Evolutionary conservation across 768 basidiomycete species (phyloP), one percentile per base, ranked within the genome.

Genomic region (Tulasnella calospora): DNA sequence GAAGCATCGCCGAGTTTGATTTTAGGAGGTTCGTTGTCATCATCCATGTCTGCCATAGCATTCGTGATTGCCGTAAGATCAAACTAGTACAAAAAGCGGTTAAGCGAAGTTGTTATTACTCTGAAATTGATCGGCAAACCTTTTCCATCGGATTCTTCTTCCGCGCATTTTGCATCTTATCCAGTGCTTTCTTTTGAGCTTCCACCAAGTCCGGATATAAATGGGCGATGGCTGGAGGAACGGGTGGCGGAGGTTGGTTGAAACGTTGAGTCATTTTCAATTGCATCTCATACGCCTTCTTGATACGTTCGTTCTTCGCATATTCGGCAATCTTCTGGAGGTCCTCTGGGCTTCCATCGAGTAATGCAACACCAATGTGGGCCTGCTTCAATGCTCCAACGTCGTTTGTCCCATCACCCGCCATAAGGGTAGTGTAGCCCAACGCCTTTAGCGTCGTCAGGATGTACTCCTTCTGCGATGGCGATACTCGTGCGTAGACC

Each of bases 1-100:
- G 96, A 98, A 0, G 98, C 98, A 83, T 99, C 98, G n/a, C 98
- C 98, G 38, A 99, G 91, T 85, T 99, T 99, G 85, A 99, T 99
- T 86, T 98, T 95, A 17, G 98, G 98, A 0, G 96, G 91, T 41
- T 99, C 96, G 23, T 94, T 80, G 27, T 81, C 91, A 21, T 98
- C 97, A 71, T 98, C 98, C 90, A 99, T 91, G 55, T 96, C 93
- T 0, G 96, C 89, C 84, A 99, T 85, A 81, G 93, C 91, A 81
- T 92, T 91, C 23, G 93, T 95, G 81, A 96, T 94, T 1, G 89
- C 86, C 13, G 87, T 87, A 80, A 95, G 82, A 81, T 96, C 92
- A 81, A 95, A 95, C 92, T 94, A 30, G 33, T 67, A 67, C 69
- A 70, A 46, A n/a, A 79, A 40, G 76, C 38, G 82, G 82, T 77